A percentile compares a stretch with the other conserved stretches of the same genome.
These are phyloP conservation scores for Wallacemonas sp. DNA, from an alignment of 208 protist genomes.

Conservation along the genomic window DNA sequence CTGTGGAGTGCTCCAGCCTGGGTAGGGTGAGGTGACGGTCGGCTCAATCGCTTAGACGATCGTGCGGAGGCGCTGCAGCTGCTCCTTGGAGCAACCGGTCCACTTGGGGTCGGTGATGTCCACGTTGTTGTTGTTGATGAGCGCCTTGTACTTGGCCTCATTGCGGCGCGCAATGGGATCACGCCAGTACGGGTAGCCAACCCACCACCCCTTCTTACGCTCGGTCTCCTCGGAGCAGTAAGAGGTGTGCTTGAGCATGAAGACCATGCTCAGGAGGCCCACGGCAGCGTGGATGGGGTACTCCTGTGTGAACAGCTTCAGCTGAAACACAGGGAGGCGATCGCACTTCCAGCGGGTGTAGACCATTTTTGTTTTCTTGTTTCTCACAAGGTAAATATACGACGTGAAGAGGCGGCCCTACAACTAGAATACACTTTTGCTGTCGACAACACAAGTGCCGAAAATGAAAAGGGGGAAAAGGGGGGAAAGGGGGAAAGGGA, in stretches of 20 bases:
- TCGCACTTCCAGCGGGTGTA: constrained; percentile 94
- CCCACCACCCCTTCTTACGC: constrained; percentile 86
- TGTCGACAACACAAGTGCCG: no score
- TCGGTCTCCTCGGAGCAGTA: constrained; percentile 92
- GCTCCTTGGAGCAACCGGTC: constrained; percentile 84
- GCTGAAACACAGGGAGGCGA: constrained; percentile 76
- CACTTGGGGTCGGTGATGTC: constrained; percentile 91
- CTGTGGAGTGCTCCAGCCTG: background rate
- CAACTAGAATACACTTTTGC: no score
- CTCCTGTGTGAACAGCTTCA: constrained; percentile 90
- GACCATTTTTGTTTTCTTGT: constrained; percentile 57
- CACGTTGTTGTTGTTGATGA: constrained; percentile 89
- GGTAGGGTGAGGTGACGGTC: background rate
- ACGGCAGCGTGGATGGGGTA: constrained; percentile 73
- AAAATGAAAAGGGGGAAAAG: background rate
- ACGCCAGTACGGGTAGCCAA: constrained; percentile 91
- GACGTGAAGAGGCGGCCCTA: background rate
- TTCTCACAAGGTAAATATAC: constrained; percentile 3
- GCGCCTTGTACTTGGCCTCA: constrained; percentile 82
- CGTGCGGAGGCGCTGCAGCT: constrained; percentile 63
- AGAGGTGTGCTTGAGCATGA: constrained; percentile 83
- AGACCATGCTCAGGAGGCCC: constrained; percentile 66
- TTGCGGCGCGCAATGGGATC: constrained; percentile 90
- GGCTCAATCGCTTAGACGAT: constrained; percentile 46
- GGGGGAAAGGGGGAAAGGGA: background rate